Conservation (phyloP, 2,329 filamentous ascomycete species). For the Aspergillus thermomutatus region DNA sequence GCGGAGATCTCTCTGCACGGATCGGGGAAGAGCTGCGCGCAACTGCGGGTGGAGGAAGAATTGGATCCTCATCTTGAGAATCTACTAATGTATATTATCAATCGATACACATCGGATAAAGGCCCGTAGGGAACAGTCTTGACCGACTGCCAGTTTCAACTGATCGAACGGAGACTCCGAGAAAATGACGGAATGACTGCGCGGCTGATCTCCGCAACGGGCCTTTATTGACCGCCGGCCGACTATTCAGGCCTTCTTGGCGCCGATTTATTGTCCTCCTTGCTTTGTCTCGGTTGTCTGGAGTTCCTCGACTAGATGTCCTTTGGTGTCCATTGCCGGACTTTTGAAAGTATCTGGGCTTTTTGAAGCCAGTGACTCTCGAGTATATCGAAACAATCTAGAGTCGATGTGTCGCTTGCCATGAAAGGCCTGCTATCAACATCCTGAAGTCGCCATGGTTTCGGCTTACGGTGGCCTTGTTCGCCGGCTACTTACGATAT, state of each 20-base stretch:
- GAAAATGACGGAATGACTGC: not conserved
- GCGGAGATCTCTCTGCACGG: slow-evolving; percentile 24
- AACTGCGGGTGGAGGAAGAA: slow-evolving; percentile 30
- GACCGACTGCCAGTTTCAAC: not conserved
- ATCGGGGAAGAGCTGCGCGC: slow-evolving; percentile 23
- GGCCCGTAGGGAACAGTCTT: not conserved
- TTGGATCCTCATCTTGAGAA: slow-evolving; percentile 20
- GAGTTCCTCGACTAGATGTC: not conserved
- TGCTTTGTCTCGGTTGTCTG: not conserved
- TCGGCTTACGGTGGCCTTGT: slow-evolving; percentile 26
- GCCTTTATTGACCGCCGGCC: not conserved
- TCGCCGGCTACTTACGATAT: slow-evolving; percentile 23
- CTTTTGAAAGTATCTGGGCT: not conserved
- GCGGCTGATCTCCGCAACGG: not conserved
- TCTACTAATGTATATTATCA: no score
- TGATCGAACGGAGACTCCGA: not conserved
- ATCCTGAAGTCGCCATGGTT: slow-evolving; percentile 20
- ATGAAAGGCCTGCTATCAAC: not conserved
- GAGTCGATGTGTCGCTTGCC: not conserved
- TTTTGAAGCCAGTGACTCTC: not conserved
- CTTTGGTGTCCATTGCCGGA: not conserved
- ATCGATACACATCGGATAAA: not conserved
- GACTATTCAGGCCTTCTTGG: not conserved
- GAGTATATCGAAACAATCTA: not conserved
- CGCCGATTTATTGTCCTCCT: not conserved